Evolutionary conservation across 2,329 filamentous ascomycete genomes (phyloP).

Genomic region (Botryotinia narcissicola): DNA sequence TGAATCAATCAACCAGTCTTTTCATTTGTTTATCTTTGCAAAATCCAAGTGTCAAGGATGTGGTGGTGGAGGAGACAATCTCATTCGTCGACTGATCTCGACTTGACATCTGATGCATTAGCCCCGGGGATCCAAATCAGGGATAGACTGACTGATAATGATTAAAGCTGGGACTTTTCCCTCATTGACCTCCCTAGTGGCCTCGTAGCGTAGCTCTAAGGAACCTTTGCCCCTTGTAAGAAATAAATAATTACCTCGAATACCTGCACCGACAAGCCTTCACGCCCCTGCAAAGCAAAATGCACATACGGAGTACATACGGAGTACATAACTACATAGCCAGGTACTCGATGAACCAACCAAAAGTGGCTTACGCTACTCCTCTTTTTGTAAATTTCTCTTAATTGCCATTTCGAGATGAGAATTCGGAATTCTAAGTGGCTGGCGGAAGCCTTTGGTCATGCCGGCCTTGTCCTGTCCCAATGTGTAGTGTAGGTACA

Average conservation of each 20-base stretch:
- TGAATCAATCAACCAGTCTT: neutral
- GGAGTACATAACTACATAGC: neutral
- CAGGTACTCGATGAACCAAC: neutral
- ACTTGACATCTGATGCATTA: neutral
- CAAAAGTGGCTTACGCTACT: neutral
- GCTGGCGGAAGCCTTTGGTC: neutral
- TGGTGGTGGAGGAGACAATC: neutral
- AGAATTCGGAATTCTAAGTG: neutral
- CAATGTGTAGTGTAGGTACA: neutral
- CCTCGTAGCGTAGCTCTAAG: too few species aligned
- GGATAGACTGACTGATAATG: neutral
- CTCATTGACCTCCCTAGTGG: neutral
- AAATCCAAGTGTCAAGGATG: neutral
- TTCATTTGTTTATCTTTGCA: neutral
- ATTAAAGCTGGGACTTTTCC: neutral
- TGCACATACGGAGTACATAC: neutral
- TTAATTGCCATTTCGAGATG: constrained; percentile 8
- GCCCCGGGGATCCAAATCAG: neutral
- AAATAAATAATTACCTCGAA: neutral
- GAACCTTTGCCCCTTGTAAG: neutral
- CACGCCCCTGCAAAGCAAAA: neutral
- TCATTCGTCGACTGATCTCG: neutral
- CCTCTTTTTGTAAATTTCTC: neutral
- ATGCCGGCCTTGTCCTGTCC: neutral
- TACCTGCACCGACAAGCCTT: neutral